phyloP scores from a whole-genome alignment of 345 rosid genomes.

The Mangifera indica region DNA sequence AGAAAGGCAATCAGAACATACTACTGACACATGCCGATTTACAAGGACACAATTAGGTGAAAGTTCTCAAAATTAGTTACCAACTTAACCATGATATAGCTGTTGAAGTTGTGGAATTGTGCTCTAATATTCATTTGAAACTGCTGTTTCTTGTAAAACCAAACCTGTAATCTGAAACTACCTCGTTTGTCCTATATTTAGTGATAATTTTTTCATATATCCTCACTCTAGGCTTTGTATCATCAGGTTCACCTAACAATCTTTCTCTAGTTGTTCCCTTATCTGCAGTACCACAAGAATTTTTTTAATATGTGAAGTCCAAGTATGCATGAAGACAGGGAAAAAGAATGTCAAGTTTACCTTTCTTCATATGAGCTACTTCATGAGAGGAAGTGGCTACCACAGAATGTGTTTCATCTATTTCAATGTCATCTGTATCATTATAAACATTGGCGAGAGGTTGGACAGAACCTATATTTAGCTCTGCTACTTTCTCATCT shows the following conservation, averaged over 20 bases:
- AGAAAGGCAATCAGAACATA: constrained; percentile 4
- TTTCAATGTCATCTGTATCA: constrained; percentile 51
- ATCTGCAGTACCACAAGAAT: constrained; percentile 22
- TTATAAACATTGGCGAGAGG: constrained; percentile 11
- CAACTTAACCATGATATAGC: background rate
- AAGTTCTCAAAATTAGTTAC: background rate
- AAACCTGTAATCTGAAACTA: constrained; percentile 18
- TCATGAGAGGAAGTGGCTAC: constrained; percentile 32
- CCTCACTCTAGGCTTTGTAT: constrained; percentile 42
- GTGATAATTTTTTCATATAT: constrained; percentile 49
- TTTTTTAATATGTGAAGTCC: background rate
- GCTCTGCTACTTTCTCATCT: constrained; percentile 31
- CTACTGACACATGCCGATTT: background rate
- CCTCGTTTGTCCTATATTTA: constrained; percentile 49
- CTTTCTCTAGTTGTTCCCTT: constrained; percentile 44
- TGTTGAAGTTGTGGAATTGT: background rate
- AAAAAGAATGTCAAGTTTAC: constrained; percentile 22
- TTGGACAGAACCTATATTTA: constrained; percentile 40
- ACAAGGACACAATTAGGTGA: background rate
- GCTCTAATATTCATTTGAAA: background rate
- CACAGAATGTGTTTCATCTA: constrained; percentile 38
- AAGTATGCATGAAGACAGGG: constrained; percentile 4
- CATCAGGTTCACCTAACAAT: no score
- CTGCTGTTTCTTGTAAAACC: background rate
- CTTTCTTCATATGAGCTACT: constrained; percentile 24